Base-by-base conservation (phyloP, 2,329 filamentous ascomycete species). In the Triangularia verruculosa region DNA sequence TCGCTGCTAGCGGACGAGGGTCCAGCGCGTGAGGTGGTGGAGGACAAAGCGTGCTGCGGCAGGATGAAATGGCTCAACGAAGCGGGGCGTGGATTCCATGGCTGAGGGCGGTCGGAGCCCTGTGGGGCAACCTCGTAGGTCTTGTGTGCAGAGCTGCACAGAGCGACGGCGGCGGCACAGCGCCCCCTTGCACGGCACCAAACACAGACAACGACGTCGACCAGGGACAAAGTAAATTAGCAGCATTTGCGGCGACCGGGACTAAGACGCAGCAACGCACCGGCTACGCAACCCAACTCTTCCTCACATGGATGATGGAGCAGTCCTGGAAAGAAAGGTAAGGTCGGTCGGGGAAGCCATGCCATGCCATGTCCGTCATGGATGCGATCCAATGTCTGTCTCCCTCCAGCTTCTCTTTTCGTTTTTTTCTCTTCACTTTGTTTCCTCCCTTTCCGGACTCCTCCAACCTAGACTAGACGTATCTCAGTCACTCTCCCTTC, bases 171-270 rank as follows among this genome's bases (percentile, higher is more conserved):
- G 60, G 61, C 67, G 63, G 67, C 67, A 68, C 66, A 61, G 67
- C 57, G 52, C 66, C 66, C 67, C 67, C 69, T 67, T 66, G 69
- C 69, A 66, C 66, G 61, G 61, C 63, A 67, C 69, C 68, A 69
- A 66, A 70, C 69, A 69, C 68, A 69, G 67, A 70, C 69, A 69
- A 70, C 69, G 69, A 71, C 68, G 66, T 68, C 69, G 67, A 70
- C 69, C 67, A 69, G 68, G 69, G 68, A 70, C 67, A 69, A 71
- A 70, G 69, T 68, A 71, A 70, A 71, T 71, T 70, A 71, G 68
- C 68, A 70, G 68, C 67, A 70, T 70, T 70, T 69, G 69, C 68
- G 67, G 68, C 69, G 68, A 71, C 69, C 65, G 64, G 69, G 66
- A 68, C 68, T 68, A 68, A 71, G 65, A 68, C 66, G 66, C 64